A percentile compares a stretch with the other conserved stretches of the same genome.
Conservation (phyloP, 495 filamentous ascomycete species). For the Aspergillus kassunensis region DNA sequence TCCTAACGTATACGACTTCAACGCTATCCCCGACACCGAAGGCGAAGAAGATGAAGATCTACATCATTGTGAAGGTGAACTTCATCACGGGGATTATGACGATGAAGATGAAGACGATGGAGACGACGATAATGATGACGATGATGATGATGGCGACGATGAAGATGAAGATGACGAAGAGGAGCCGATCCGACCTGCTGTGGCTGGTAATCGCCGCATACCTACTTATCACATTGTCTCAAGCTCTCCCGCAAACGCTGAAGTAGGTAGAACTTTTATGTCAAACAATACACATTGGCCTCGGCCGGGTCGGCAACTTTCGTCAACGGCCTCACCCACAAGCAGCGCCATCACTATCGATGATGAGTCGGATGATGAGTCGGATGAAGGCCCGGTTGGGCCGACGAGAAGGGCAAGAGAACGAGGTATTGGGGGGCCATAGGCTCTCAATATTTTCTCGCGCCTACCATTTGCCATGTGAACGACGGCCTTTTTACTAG, state of each 20-base stretch:
- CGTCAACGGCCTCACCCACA: constrained; percentile 15
- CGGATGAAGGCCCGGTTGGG: constrained; percentile 34
- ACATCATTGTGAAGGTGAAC: no score
- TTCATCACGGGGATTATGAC: no score
- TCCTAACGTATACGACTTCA: constrained; percentile 2
- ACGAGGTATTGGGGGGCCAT: constrained; percentile 9
- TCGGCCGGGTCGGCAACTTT: not conserved
- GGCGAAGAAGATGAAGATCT: not conserved
- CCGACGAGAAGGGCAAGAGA: constrained; percentile 24
- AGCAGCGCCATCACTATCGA: constrained; percentile 24
- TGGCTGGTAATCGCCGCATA: constrained; percentile 15
- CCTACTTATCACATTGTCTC: constrained; percentile 11
- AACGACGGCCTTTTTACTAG: not conserved
- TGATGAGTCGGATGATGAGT: constrained; percentile 33
- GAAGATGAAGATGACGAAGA: constrained; percentile 25
- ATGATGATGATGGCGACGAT: constrained; percentile 14
- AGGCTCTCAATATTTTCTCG: not conserved
- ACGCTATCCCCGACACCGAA: not conserved
- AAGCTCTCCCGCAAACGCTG: constrained; percentile 11
- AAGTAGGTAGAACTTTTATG: not conserved
- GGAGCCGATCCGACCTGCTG: constrained; percentile 22
- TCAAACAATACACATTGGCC: not conserved
- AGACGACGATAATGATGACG: constrained; percentile 6
- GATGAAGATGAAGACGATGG: not conserved
- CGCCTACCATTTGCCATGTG: not conserved